Evolutionary conservation across 2,329 filamentous ascomycete species (phyloP), one percentile per base, ranked within the genome.

Genomic region (Tolypocladium sp.): DNA sequence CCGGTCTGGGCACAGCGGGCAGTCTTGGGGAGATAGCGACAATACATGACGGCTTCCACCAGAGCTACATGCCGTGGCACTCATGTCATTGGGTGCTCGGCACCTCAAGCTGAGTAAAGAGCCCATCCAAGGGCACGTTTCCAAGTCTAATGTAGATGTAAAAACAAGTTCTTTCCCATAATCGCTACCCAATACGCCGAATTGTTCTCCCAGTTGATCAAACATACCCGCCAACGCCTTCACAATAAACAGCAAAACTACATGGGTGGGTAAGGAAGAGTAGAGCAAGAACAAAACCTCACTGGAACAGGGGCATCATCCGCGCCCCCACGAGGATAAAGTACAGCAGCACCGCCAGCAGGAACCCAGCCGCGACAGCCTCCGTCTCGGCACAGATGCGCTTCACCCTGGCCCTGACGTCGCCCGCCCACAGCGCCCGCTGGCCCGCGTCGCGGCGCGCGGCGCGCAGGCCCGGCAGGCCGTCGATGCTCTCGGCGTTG

Each of bases 401-500:
- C 52, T 27, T 63, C 44, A 61, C 46, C 59, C 67, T 64, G 13
- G 70, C 67, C 46, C 64, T 67, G 40, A 64, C 62, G 56, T 82
- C 76, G 22, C 75, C 75, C 20, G 79, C 35, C 66, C 75, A 76
- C 46, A 83, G 59, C 60, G 68, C 20, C 10, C 30, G 71, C 70
- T 85, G 75, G 2, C 81, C 81, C 2, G 69, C 70, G 35, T 76
- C 77, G 52, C 76, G 74, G 62, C 83, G 75, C 27, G 83, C 84
- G 6, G 74, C 74, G 59, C 74, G 77, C 64, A 88, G 67, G 0
- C 84, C 84, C 0, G 83, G 81, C 25, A 87, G 71, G 1, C 82
- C 83, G 63, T 88, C 85, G 52, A 88, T 73, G 68, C 82, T 85
- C 54, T 67, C 63, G 2, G 74, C 65, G 65, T 89, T 89, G 64